These are phyloP conservation scores for Serpula lacrymans DNA, from an alignment of 768 basidiomycete species.

Conservation along the genomic window DNA sequence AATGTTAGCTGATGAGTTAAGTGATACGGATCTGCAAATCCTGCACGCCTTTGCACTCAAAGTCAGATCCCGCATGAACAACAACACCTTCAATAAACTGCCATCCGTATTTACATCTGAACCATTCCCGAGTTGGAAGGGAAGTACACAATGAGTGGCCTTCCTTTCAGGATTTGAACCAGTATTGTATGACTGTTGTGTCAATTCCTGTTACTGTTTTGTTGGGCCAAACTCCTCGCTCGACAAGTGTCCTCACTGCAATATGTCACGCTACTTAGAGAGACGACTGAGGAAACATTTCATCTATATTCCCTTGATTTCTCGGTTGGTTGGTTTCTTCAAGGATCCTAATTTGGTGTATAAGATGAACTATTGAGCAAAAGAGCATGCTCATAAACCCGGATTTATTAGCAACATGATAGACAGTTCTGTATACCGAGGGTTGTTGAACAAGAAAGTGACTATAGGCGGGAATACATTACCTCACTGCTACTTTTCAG, in stretches of 20 bases:
- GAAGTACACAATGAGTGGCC: conserved; percentile 15
- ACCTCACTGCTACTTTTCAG: no score
- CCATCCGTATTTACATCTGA: conserved; percentile 18
- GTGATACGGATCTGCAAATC: conserved; percentile 5
- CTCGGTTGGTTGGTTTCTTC: conserved; percentile 26
- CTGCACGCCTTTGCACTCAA: conserved; percentile 29
- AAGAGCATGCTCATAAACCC: conserved; percentile 14
- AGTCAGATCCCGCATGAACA: conserved; percentile 21
- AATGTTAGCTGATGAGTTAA: background rate
- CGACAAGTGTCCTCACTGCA: conserved; percentile 33
- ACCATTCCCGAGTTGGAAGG: conserved; percentile 14
- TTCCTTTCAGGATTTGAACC: conserved; percentile 33
- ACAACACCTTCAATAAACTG: conserved; percentile 23
- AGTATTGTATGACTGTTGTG: conserved; percentile 38
- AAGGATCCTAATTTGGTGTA: conserved; percentile 14
- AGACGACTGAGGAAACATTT: conserved; percentile 26
- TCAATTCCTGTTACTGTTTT: conserved; percentile 38
- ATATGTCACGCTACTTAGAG: conserved; percentile 19
- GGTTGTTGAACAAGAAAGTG: conserved; percentile 16
- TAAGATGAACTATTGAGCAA: conserved; percentile 27
- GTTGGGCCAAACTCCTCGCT: conserved; percentile 26
- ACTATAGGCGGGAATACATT: no score
- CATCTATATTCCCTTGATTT: conserved; percentile 37
- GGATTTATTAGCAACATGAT: conserved; percentile 31
- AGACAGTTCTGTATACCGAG: conserved; percentile 29